phyloP scores from a whole-genome alignment of 306 rosid genomes.

The Prunus armeniaca region DNA sequence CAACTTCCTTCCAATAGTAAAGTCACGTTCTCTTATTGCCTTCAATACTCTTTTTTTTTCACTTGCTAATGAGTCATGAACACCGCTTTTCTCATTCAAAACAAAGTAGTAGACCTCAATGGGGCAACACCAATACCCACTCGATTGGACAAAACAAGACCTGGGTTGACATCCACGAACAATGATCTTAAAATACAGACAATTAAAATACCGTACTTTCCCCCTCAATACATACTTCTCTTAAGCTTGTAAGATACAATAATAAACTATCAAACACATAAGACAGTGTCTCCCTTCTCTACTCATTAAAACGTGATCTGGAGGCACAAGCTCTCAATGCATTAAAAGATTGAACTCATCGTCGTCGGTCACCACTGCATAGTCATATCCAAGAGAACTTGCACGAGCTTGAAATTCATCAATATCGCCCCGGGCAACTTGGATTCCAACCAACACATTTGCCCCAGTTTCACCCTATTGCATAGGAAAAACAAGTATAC shows the following conservation, averaged over 20 bases:
- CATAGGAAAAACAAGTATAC: not conserved
- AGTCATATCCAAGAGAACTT: slow-evolving; percentile 60
- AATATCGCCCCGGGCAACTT: slow-evolving; percentile 54
- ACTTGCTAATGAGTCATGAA: too few species aligned
- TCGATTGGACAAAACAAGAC: too few species aligned
- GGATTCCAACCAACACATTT: slow-evolving; percentile 83
- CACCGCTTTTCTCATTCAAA: too few species aligned
- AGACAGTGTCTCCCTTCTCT: not conserved
- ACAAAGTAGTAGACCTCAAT: too few species aligned
- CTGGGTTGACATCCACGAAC: too few species aligned
- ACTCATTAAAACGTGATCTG: not conserved
- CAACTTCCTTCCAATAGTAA: too few species aligned
- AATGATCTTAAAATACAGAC: not conserved
- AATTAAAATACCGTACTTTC: not conserved
- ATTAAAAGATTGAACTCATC: slow-evolving; percentile 61
- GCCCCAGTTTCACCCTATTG: slow-evolving; percentile 87
- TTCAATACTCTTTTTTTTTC: too few species aligned
- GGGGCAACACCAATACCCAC: too few species aligned
- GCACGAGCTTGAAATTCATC: slow-evolving; percentile 58
- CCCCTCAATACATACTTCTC: not conserved
- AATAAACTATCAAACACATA: not conserved
- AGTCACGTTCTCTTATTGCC: too few species aligned
- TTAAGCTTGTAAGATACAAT: not conserved
- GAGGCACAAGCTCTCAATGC: slow-evolving; percentile 36
- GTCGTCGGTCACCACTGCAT: slow-evolving; percentile 58